Base-by-base conservation (phyloP, 108 stramenopile species). In the Cyclotella sp. region DNA sequence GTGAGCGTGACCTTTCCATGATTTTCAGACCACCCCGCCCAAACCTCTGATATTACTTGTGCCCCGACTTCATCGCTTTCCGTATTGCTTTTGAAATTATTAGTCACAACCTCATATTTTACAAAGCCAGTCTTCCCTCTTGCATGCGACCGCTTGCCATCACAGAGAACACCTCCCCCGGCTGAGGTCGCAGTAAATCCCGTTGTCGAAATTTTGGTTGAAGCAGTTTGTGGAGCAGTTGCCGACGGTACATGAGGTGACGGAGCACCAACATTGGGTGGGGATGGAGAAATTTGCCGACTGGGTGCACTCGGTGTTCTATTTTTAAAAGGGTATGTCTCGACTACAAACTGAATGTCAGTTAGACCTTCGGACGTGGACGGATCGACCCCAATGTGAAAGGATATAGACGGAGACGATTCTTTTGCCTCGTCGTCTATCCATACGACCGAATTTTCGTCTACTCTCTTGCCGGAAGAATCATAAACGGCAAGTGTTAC, bases 261-360 rank as follows among this genome's bases (percentile, higher is more conserved):
- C 40, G 42, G 67, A 24, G 46, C 47, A 46, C 41, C 51, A n/a
- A 39, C 44, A 49, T 22, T 52, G 18, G 18, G 61, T 40, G 49
- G 16, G 8, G 42, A 39, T 10, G 78, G 60, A 39, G 54, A n/a
- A 74, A 62, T 29, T 22, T 44, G 19, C 16, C 45, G 15, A 52
- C 34, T 12, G 30, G 47, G 61, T 39, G 46, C 29, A 12, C 12
- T 47, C 41, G 26, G 39, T 58, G 39, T n/a, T 26, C 41, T 24
- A 8, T 55, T 22, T 44, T n/a, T 4, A 43, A 82, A 82, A 39
- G 70, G 70, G 10, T 55, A 29, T 11, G 81, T 68, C 44, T 76
- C 81, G 16, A 82, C 75, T 14, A 82, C 70, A 66, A 64, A 82
- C 47, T 82, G 81, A 51, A 82, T 67, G 52, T 76, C 81, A 47